Base-by-base conservation (phyloP, 2,329 filamentous ascomycete species). In the Nannizzia gypsea region DNA sequence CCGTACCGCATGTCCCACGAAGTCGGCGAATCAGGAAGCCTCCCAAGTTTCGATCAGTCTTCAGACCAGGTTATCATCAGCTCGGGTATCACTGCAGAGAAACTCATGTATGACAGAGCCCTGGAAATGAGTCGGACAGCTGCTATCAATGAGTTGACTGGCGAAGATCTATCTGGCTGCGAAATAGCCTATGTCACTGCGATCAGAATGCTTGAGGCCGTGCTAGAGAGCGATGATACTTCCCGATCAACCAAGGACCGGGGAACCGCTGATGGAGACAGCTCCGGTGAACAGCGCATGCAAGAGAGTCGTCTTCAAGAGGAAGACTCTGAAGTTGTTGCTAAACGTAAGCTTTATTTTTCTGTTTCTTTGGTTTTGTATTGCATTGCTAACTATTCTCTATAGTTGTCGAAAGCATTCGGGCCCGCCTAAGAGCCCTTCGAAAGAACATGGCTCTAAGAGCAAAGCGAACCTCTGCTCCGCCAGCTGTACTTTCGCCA, bases 71-170 rank as follows among this genome's bases (percentile, higher is more conserved):
- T 96, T 26, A 83, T 88, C 55, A 80, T 99, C 26, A 95, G 89
- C 13, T 84, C 89, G 1, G 93, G 92, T 1, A 85, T 96, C 60
- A 96, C 90, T 22, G 93, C 93, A 0, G 93, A 97, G 76, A 96
- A 91, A 74, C 79, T 99, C 52, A 96, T 99, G 90, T 99, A 96
- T 70, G 93, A 99, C 67, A 88, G 93, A 54, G 93, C 93, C 0
- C 78, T 97, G 22, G 93, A 99, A 72, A 97, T 99, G 93, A 96
- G 90, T 71, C 85, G 90, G 58, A 85, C 89, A 3, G 92, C 93
- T 6, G 93, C 93, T 6, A 93, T 97, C 69, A 95, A 95, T 67
- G 93, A 99, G 74, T 88, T 99, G 56, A 90, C 93, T 1, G 90
- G 92, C 60, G 89, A 93, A 63, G 91, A 97, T 71, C 78, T 97